Base-by-base conservation (phyloP, 176 grass and related monocot species). In the Zoysia pacifica region DNA sequence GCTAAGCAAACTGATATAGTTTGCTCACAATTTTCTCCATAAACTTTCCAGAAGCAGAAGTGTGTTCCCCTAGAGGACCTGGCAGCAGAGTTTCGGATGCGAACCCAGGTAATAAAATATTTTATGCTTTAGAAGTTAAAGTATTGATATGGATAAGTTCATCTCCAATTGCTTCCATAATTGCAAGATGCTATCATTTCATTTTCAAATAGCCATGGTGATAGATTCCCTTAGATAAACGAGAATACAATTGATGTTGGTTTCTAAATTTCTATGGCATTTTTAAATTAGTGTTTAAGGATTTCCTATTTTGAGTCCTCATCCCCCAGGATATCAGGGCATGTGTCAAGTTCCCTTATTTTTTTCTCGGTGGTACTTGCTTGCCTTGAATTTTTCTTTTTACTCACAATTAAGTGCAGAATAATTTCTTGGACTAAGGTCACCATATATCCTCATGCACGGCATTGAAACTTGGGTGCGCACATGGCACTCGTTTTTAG, bases 31-130 rank as follows among this genome's bases (percentile, higher is more conserved):
- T 38, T 39, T 7, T 66, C 39, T 37, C 46, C 37, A 5, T 69
- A 37, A 48, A 65, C 3, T 45, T 73, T 80, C 37, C 86, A 97
- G 95, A 97, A 85, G 70, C 92, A 97, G 82, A 97, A 97, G 63
- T 97, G 92, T 81, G 92, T 97, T 81, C 95, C 90, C 19, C 77
- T 97, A 64, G 95, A 97, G 63, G 95, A 97, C 74, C 91, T 94
- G 71, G 92, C 95, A 52, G 92, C 87, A 66, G 95, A 94, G 81
- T 97, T 97, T 65, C 90, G 93, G 72, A 78, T 97, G 61, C 77
- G 95, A 77, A 97, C 95, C 48, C 95, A 97, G 92, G 91, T 94
- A 91, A 41, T 41, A 67, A 19, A 72, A 72, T 8, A 66, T 5
- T 52, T 63, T 77, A 19, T 44, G 20, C n/a, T 19, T 70, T 43